Evolutionary conservation across 2,329 filamentous ascomycete species (phyloP).

Genomic region (Cladosporium sp.): DNA sequence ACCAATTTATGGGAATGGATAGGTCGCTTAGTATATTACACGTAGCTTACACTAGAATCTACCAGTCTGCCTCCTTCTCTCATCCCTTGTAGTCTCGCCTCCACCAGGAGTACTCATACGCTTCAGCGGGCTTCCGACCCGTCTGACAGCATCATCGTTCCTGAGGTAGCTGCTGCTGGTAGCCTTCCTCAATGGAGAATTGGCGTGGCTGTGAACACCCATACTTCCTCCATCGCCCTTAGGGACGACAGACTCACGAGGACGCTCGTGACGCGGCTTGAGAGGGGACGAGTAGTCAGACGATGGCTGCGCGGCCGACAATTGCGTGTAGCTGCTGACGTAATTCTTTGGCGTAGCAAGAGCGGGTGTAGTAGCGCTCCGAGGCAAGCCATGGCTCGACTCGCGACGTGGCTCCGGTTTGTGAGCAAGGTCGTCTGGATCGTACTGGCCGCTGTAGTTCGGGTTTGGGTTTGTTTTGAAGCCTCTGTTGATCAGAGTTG

Average conservation of each 20-base stretch:
- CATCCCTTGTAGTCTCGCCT: slow-evolving; percentile 24
- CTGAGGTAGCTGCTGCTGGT: slow-evolving; percentile 58
- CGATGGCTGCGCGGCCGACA: slow-evolving; percentile 40
- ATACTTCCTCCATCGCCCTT: slow-evolving; percentile 72
- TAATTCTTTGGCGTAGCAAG: slow-evolving; percentile 30
- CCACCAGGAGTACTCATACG: slow-evolving; percentile 44
- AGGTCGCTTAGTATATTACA: not conserved
- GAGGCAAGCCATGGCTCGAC: slow-evolving; percentile 22
- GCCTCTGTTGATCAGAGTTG: slow-evolving; percentile 67
- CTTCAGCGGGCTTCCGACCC: slow-evolving; percentile 48
- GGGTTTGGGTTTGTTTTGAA: slow-evolving; percentile 84
- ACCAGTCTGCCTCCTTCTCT: slow-evolving; percentile 34
- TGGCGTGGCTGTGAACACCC: slow-evolving; percentile 76
- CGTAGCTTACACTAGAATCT: slow-evolving; percentile 27
- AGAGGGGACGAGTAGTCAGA: slow-evolving; percentile 50
- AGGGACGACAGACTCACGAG: slow-evolving; percentile 55
- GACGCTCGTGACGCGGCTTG: slow-evolving; percentile 47
- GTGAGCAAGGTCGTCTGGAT: slow-evolving; percentile 58
- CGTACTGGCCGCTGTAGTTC: slow-evolving; percentile 68
- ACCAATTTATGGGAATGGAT: no score
- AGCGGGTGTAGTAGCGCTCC: slow-evolving; percentile 20
- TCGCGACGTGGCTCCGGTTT: slow-evolving; percentile 28
- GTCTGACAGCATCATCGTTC: slow-evolving; percentile 33
- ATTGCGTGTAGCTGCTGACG: slow-evolving; percentile 38
- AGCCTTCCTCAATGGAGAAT: slow-evolving; percentile 81